Evolutionary conservation across 176 grass and related monocot genomes (phyloP), one percentile per base, ranked within the genome.

Genomic region (Oryza punctata): DNA sequence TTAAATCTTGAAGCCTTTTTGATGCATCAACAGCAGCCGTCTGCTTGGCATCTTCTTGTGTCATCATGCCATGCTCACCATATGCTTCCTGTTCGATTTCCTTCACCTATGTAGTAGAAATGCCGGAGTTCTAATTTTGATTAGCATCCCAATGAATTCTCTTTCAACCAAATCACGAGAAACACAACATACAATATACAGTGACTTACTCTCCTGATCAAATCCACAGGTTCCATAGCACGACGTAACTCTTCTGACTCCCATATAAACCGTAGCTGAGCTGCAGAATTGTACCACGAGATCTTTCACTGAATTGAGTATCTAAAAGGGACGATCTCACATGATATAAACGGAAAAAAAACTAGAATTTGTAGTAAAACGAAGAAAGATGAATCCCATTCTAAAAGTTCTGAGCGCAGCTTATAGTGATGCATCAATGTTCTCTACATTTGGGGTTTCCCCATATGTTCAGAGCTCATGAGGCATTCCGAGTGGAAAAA

Each of bases 11-110:
- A 63, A 98, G 61, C 61, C 93, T 69, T 28, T 95, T 98, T 6
- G 96, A 94, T 80, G 95, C 49, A 76, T 95, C 96, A 83, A 92
- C 89, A 28, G 96, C 93, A 30, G 96, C 89, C n/a, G 93, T 94
- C 73, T 93, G 95, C 77, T 91, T 97, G 44, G 86, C 38, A 44
- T 85, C 91, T 67, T 94, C 89, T 46, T 90, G 84, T 28, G 83
- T 81, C 26, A 80, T 73, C 72, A 72, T 79, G 33, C 84, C 87
- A 46, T 88, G 73, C 73, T 95, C 89, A 24, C 87, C 76, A 49
- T 93, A 91, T 61, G 87, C 71, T 91, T 98, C 96, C 76, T 87
- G 72, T 66, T 95, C 91, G 3, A 98, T 98, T 88, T 98, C 96
- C 76, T 95, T 98, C 66, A 95, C 90, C 96, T 98, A 82, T 67